phyloP scores from a whole-genome alignment of 768 basidiomycete genomes.

The Mycena rosella region DNA sequence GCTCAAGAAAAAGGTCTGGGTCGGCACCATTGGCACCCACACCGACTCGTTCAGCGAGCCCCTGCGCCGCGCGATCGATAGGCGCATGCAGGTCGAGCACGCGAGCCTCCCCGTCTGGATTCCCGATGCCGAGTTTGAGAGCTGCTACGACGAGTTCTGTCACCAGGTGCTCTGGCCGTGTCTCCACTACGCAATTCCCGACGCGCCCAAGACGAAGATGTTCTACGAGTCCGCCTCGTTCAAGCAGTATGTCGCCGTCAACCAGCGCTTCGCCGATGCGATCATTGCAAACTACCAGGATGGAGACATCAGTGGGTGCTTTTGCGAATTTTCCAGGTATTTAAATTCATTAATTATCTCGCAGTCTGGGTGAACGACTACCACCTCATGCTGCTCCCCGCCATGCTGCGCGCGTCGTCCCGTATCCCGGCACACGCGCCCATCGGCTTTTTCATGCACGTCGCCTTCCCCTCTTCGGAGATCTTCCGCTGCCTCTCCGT shows the following conservation, averaged over 20 bases:
- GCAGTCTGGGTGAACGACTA: conserved; percentile 93
- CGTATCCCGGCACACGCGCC: conserved; percentile 69
- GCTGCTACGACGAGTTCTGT: conserved; percentile 89
- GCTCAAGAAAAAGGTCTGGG: conserved; percentile 63
- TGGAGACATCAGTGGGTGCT: conserved; percentile 80
- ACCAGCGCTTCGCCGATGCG: conserved; percentile 88
- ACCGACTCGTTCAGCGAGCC: conserved; percentile 75
- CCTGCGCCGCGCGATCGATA: conserved; percentile 68
- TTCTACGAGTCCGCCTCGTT: conserved; percentile 87
- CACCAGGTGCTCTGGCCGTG: conserved; percentile 93
- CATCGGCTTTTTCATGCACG: conserved; percentile 97
- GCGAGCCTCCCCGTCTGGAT: conserved; percentile 78
- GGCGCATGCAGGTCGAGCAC: conserved; percentile 56
- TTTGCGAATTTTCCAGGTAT: conserved; percentile 9
- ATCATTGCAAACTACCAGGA: conserved; percentile 86
- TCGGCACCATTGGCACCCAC: conserved; percentile 81
- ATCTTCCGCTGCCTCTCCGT: conserved; percentile 94
- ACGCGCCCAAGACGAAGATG: conserved; percentile 86
- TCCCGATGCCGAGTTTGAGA: conserved; percentile 81
- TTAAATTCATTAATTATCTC: conserved; percentile 2
- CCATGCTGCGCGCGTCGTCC: conserved; percentile 78
- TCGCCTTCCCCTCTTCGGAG: conserved; percentile 95
- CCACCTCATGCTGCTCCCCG: conserved; percentile 93
- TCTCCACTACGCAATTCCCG: conserved; percentile 88
- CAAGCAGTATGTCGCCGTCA: conserved; percentile 90